Percentiles rank a stretch among this genome's conserved stretches.
Evolutionary conservation across 352 stramenopile genomes (phyloP).

Genomic region (Pythium myriotylum): DNA sequence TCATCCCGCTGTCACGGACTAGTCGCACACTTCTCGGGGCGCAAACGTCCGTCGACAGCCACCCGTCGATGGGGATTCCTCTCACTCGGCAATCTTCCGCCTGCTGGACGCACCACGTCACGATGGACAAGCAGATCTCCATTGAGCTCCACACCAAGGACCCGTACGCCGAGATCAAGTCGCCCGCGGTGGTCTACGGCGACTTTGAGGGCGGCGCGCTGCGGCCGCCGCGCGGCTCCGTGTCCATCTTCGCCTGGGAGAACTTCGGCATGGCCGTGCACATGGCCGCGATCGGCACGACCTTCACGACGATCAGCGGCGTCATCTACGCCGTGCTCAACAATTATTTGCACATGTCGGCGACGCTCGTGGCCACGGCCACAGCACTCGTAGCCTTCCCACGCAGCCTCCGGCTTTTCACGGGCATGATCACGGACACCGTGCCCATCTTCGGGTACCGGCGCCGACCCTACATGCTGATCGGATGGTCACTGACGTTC

Average conservation of each 20-base stretch:
- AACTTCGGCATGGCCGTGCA: constrained; percentile 36
- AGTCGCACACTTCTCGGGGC: no score
- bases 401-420: constrained; percentile 41
- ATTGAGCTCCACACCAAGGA: no score
- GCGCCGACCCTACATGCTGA: constrained; percentile 44
- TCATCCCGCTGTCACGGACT: no score
- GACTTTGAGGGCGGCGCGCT: constrained; percentile 19
- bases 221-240: constrained; percentile 19
- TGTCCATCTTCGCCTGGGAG: constrained; percentile 28
- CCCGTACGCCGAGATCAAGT: no score
- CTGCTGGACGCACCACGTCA: no score
- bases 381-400: constrained; percentile 31
- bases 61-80: no score
- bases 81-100: no score
- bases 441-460: constrained; percentile 46
- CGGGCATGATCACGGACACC: constrained; percentile 40
- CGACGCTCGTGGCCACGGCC: constrained; percentile 15
- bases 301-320: constrained; percentile 24
- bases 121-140: no score
- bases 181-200: no score
- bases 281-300: constrained; percentile 23
- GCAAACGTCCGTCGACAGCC: no score
- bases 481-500: constrained; percentile 35
- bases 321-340: constrained; percentile 38
- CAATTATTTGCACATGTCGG: constrained; percentile 31